These are phyloP conservation scores for Begonia loranthoides DNA, from an alignment of 306 rosid genomes.

Conservation along the genomic window DNA sequence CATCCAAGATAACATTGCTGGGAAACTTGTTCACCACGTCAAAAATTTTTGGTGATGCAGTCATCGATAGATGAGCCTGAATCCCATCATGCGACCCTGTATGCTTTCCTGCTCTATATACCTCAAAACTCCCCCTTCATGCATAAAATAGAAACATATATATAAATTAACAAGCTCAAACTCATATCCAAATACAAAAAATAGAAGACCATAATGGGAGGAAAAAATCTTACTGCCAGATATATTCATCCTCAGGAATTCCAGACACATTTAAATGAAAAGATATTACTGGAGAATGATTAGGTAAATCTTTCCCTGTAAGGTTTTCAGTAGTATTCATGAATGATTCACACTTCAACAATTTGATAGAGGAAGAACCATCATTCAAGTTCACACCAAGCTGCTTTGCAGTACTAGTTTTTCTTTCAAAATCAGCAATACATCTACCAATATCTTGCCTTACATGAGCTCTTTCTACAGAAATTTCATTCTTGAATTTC, in stretches of 20 bases:
- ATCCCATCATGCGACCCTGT: constrained; percentile 46
- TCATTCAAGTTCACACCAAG: constrained; percentile 15
- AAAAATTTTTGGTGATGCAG: constrained; percentile 62
- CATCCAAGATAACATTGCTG: constrained; percentile 39
- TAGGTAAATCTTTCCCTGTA: constrained; percentile 21
- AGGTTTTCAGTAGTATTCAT: constrained; percentile 26
- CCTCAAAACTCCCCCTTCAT: constrained; percentile 69
- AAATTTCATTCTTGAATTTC: constrained; percentile 23
- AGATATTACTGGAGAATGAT: constrained; percentile 17
- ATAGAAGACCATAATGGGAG: background rate
- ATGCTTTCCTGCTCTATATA: constrained; percentile 44
- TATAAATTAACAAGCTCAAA: constrained; percentile 1
- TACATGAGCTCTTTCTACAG: constrained; percentile 28
- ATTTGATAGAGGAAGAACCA: constrained; percentile 18
- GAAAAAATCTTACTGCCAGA: constrained; percentile 70
- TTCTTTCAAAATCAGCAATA: constrained; percentile 20
- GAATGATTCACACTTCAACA: constrained; percentile 20
- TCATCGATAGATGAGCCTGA: constrained; percentile 80
- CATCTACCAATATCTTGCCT: constrained; percentile 23
- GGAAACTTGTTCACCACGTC: constrained; percentile 49
- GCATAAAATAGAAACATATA: constrained; percentile 16
- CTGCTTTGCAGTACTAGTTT: constrained; percentile 24
- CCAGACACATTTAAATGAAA: constrained; percentile 30
- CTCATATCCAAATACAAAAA: constrained; percentile 2
- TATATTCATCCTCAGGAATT: constrained; percentile 64